Percentiles rank a stretch among this genome's conserved stretches.
phyloP scores from a whole-genome alignment of 2,329 filamentous ascomycete genomes.

The Rugonectria rugulosa region DNA sequence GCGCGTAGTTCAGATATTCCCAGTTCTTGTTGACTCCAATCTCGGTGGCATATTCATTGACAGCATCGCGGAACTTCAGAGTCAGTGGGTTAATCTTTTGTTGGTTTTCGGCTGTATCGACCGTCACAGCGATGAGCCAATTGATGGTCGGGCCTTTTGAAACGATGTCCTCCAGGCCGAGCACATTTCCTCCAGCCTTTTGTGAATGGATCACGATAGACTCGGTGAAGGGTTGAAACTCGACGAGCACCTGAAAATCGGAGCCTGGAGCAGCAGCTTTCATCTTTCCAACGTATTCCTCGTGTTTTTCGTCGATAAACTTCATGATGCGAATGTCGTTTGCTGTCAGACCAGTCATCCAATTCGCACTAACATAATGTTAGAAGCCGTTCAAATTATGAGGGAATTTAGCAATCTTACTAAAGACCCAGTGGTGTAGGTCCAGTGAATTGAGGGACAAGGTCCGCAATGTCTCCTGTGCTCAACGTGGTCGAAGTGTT shows the following conservation, averaged over 20 bases:
- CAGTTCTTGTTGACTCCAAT: slow-evolving; percentile 43
- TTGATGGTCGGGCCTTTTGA: slow-evolving; percentile 45
- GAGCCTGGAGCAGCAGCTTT: slow-evolving; percentile 35
- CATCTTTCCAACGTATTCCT: slow-evolving; percentile 39
- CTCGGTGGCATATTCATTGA: slow-evolving; percentile 37
- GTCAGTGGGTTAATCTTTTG: slow-evolving; percentile 42
- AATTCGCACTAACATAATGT: slow-evolving; percentile 34
- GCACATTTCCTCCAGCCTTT: slow-evolving; percentile 41
- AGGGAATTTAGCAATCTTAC: slow-evolving; percentile 7
- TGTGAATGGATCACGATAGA: slow-evolving; percentile 36
- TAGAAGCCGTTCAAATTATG: not conserved
- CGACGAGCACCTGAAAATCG: slow-evolving; percentile 37
- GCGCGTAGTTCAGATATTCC: slow-evolving; percentile 55
- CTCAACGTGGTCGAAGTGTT: slow-evolving; percentile 33
- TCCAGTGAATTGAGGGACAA: slow-evolving; percentile 43
- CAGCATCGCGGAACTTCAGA: slow-evolving; percentile 33
- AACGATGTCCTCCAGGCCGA: slow-evolving; percentile 45
- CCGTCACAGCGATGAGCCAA: slow-evolving; percentile 50
- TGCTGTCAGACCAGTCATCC: slow-evolving; percentile 42
- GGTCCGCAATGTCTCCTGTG: slow-evolving; percentile 35
- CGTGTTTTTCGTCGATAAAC: slow-evolving; percentile 41
- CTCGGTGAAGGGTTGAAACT: slow-evolving; percentile 44
- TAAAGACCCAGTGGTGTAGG: slow-evolving; percentile 42
- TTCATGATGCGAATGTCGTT: slow-evolving; percentile 41
- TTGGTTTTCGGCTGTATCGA: slow-evolving; percentile 47